These are phyloP conservation scores for Mucor piriformis DNA, from an alignment of 371 early-diverging fungal genomes.

Conservation along the genomic window DNA sequence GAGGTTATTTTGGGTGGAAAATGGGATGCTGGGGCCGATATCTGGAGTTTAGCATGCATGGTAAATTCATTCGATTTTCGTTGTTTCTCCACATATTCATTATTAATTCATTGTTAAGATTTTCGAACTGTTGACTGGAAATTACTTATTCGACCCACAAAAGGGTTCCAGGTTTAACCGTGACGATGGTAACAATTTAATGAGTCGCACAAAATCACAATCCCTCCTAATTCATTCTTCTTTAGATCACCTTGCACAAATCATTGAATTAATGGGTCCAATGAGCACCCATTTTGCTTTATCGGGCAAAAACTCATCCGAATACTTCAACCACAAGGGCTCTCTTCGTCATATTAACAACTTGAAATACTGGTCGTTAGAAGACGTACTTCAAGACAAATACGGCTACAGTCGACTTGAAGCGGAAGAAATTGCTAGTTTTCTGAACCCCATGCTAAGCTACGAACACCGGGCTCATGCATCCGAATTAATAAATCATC, in stretches of 20 bases:
- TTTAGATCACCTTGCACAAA: slow-evolving; percentile 98
- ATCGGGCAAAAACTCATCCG: slow-evolving; percentile 74
- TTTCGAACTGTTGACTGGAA: slow-evolving; percentile 92
- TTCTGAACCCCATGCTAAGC: slow-evolving; percentile 76
- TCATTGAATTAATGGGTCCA: slow-evolving; percentile 88
- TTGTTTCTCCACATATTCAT: too few relatives aligned
- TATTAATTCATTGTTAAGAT: too few relatives aligned
- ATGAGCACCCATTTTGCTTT: slow-evolving; percentile 77
- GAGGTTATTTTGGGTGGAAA: slow-evolving; percentile 96
- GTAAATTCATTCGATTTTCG: slow-evolving; percentile 66
- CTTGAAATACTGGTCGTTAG: slow-evolving; percentile 79
- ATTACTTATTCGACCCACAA: slow-evolving; percentile 94
- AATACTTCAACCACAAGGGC: slow-evolving; percentile 79
- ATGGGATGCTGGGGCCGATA: slow-evolving; percentile 93
- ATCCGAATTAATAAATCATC: slow-evolving; percentile 58
- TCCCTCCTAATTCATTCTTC: too few relatives aligned
- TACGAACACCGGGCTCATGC: slow-evolving; percentile 67
- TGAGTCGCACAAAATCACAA: too few relatives aligned
- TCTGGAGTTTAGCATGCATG: slow-evolving; percentile 98
- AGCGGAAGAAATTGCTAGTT: slow-evolving; percentile 62
- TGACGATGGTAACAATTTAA: slow-evolving; percentile 95
- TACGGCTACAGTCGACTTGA: slow-evolving; percentile 65
- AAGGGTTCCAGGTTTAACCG: slow-evolving; percentile 80
- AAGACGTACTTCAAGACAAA: slow-evolving; percentile 85
- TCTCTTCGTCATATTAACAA: slow-evolving; percentile 86